phyloP scores from a whole-genome alignment of 2,329 filamentous ascomycete species.

The Alternaria viburni region DNA sequence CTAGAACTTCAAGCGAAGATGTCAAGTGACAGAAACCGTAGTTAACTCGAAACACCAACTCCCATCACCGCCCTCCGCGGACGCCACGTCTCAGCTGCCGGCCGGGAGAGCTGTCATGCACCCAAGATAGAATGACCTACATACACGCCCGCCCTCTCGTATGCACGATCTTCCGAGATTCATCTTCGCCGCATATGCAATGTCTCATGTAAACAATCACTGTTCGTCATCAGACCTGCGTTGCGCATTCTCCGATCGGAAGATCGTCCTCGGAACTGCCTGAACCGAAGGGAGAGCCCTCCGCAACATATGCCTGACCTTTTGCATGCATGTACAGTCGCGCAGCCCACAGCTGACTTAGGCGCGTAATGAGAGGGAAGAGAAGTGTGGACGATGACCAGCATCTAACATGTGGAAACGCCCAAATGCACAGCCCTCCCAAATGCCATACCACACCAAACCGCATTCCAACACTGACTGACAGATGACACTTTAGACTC shows the following conservation, averaged over 20 bases:
- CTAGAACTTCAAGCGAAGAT: background rate
- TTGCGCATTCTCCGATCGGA: background rate
- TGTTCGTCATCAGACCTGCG: slow-evolving; percentile 6
- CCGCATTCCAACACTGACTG: background rate
- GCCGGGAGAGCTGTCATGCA: background rate
- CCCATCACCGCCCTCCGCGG: background rate
- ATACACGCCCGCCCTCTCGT: background rate
- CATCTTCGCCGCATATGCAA: slow-evolving; percentile 3
- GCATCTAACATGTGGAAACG: background rate
- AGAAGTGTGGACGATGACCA: background rate
- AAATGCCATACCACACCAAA: background rate
- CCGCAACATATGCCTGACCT: background rate
- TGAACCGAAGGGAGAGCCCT: background rate
- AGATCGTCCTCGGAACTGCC: background rate
- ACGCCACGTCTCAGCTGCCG: background rate
- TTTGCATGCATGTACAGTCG: background rate
- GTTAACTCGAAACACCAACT: background rate
- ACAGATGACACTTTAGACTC: slow-evolving; percentile 1
- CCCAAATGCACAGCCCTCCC: background rate
- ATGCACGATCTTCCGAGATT: slow-evolving; percentile 11
- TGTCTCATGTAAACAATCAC: slow-evolving; percentile 4
- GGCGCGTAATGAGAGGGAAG: background rate
- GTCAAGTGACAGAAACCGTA: background rate
- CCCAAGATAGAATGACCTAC: slow-evolving; percentile 9
- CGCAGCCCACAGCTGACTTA: background rate